These are phyloP conservation scores for Globisporangium viniferum DNA, from an alignment of 352 stramenopile species.

Conservation along the genomic window DNA sequence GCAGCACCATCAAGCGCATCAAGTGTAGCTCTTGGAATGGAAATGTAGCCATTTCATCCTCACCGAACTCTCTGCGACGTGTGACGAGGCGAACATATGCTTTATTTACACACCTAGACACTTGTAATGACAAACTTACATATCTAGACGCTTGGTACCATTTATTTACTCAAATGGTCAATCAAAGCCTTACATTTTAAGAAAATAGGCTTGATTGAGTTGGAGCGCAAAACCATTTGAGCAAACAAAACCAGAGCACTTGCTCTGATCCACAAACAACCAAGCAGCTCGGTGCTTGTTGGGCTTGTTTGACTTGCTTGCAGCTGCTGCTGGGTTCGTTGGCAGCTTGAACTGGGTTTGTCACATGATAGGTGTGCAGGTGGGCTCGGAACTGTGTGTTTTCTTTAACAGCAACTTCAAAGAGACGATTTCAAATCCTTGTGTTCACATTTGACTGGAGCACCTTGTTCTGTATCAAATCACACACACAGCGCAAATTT, in stretches of 20 bases:
- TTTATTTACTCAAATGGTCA: slow-evolving; percentile 5
- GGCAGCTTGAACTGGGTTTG: slow-evolving; percentile 1
- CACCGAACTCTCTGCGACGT: neutral
- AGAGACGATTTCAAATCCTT: neutral
- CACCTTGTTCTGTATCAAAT: neutral
- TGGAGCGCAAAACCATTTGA: neutral
- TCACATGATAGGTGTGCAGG: neutral
- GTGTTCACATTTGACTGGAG: neutral
- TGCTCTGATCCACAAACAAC: neutral
- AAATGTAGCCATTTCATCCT: neutral
- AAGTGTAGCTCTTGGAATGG: slow-evolving; percentile 5
- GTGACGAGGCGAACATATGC: neutral
- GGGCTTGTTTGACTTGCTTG: neutral
- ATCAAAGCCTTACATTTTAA: neutral
- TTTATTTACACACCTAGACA: neutral
- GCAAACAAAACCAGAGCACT: neutral
- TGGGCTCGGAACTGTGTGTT: slow-evolving; percentile 1
- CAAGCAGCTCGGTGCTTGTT: neutral
- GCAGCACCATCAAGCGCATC: slow-evolving; percentile 5
- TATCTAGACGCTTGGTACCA: neutral
- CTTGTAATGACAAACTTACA: neutral
- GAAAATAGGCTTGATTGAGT: neutral
- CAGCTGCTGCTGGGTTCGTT: neutral
- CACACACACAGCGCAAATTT: neutral
- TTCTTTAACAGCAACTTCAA: slow-evolving; percentile 2